Conservation (phyloP, 2,329 filamentous ascomycete species). For the Westerdykella ornata region DNA sequence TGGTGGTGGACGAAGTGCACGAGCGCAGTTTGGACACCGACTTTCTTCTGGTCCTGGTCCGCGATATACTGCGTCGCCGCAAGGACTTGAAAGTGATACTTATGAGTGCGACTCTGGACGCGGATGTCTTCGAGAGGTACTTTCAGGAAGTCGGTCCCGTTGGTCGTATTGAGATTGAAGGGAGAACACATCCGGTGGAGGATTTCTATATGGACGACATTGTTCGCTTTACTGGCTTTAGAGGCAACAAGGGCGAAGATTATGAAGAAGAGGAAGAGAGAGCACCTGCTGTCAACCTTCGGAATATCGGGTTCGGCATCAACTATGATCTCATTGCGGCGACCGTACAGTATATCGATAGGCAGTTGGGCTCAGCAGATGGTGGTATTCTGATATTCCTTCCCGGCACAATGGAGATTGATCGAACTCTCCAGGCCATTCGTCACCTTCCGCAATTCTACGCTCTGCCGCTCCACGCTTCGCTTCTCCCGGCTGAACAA, state of each 20-base stretch:
- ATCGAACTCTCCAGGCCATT: constrained; percentile 65
- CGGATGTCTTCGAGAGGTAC: constrained; percentile 75
- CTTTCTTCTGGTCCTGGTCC: constrained; percentile 79
- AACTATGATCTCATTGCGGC: constrained; percentile 84
- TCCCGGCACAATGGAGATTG: constrained; percentile 87
- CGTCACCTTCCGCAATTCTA: constrained; percentile 61
- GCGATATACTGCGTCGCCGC: constrained; percentile 68
- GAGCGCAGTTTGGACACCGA: constrained; percentile 93
- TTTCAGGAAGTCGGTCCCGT: constrained; percentile 67
- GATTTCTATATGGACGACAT: constrained; percentile 90
- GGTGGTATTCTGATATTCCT: constrained; percentile 95
- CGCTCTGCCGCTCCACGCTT: constrained; percentile 84
- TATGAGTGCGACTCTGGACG: constrained; percentile 95
- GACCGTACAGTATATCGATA: constrained; percentile 74
- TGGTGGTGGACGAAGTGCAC: constrained; percentile 95
- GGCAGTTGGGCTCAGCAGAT: constrained; percentile 62
- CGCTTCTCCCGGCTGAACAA: constrained; percentile 81
- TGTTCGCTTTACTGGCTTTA: constrained; percentile 69
- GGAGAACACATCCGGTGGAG: constrained; percentile 80
- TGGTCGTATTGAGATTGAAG: constrained; percentile 76
- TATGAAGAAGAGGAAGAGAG: constrained; percentile 47
- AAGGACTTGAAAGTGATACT: constrained; percentile 82
- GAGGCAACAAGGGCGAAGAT: constrained; percentile 44
- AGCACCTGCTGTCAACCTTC: constrained; percentile 37
- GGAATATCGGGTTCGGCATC: constrained; percentile 62